phyloP scores from a whole-genome alignment of 169 alveolate genomes.

The Eimeria zaria region DNA sequence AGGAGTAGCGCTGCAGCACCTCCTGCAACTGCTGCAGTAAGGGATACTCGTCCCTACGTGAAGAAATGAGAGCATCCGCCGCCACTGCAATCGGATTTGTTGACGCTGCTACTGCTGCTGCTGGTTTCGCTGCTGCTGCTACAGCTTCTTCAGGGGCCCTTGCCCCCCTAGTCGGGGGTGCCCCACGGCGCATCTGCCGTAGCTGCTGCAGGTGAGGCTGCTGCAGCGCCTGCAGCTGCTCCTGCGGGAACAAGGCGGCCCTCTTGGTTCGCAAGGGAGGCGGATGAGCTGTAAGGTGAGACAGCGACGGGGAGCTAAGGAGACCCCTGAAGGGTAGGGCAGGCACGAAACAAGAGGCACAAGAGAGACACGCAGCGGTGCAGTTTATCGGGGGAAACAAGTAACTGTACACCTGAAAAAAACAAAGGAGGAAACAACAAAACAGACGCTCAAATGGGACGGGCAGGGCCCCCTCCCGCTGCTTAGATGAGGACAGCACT shows the following conservation, averaged over 20 bases:
- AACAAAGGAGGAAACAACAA: background rate
- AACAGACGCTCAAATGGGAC: background rate
- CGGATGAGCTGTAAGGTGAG: background rate
- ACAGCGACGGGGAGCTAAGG: background rate
- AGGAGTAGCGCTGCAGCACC: conserved; percentile 42
- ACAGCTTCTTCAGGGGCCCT: conserved; percentile 25
- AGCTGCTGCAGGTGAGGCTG: conserved; percentile 18
- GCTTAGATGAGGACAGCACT: background rate
- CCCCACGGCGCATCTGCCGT: conserved; percentile 33
- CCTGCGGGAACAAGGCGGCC: background rate
- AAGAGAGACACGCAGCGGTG: background rate
- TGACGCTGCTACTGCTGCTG: conserved; percentile 46
- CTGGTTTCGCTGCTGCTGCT: conserved; percentile 13
- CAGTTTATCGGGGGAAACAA: background rate
- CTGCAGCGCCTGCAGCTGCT: conserved; percentile 46
- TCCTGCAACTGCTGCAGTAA: conserved; percentile 72
- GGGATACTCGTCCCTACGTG: background rate
- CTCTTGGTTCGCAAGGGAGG: background rate
- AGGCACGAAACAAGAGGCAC: background rate
- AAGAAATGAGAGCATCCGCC: background rate
- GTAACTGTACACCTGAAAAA: conserved; percentile 42
- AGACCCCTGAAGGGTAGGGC: background rate
- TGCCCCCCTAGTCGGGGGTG: conserved; percentile 21
- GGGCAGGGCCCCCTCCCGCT: conserved; percentile 11
- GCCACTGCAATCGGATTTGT: background rate